Evolutionary conservation across 2,329 filamentous ascomycete species (phyloP).

Genomic region (Colletotrichum eleusines): DNA sequence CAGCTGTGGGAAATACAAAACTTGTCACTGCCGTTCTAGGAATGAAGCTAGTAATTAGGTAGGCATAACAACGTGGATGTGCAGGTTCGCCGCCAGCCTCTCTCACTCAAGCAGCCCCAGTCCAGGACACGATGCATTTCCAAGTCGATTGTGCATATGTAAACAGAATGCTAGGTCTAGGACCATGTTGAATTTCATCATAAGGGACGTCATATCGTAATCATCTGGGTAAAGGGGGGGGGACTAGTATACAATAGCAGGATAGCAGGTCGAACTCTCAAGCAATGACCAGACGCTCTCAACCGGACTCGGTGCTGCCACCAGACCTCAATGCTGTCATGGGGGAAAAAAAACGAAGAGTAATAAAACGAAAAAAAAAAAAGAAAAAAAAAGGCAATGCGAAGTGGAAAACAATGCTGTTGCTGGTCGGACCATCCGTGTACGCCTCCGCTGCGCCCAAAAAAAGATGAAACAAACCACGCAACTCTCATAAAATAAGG

Average conservation of each 20-base stretch:
- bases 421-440: background rate
- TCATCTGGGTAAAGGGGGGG: constrained; percentile 1
- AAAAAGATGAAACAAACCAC: background rate
- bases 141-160: background rate
- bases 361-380: too few relatives aligned
- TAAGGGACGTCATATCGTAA: constrained; percentile 25
- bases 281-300: background rate
- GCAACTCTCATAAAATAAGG: too few relatives aligned
- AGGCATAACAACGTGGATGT: background rate
- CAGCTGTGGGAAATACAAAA: background rate
- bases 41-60: background rate
- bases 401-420: constrained; percentile 4
- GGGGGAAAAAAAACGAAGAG: too few relatives aligned
- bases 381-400: background rate
- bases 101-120: background rate
- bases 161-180: background rate
- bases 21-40: background rate
- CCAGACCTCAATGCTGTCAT: background rate
- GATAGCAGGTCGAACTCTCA: background rate
- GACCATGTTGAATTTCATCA: background rate
- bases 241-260: constrained; percentile 15
- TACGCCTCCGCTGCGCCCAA: constrained; percentile 15
- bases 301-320: background rate
- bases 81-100: background rate
- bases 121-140: background rate